Conservation (phyloP, 2,329 filamentous ascomycete genomes). For the Ascochyta fabae region DNA sequence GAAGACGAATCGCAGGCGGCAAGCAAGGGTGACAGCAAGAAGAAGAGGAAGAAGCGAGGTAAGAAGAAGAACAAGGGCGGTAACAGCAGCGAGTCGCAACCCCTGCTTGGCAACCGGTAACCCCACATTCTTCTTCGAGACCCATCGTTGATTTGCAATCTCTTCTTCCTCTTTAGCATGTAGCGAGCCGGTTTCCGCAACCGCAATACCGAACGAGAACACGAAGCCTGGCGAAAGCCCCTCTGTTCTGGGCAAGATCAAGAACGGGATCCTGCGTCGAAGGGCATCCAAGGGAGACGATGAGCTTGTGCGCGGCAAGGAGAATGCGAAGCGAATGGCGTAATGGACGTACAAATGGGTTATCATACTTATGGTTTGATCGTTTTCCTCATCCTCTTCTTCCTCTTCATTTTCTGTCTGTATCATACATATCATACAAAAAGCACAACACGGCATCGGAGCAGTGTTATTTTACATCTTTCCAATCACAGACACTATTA, state of each 20-base stretch:
- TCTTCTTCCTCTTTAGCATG: neutral
- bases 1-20: conserved; percentile 32
- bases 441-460: neutral
- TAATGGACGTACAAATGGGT: conserved; percentile 5
- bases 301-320: neutral
- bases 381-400: neutral
- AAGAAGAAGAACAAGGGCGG: conserved; percentile 49
- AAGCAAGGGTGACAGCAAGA: conserved; percentile 44
- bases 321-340: neutral
- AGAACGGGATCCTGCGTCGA: neutral
- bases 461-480: neutral
- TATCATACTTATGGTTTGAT: neutral
- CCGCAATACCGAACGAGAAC: neutral
- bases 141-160: neutral
- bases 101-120: conserved; percentile 35
- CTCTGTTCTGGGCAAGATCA: neutral
- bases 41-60: conserved; percentile 43
- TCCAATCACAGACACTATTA: neutral
- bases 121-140: conserved; percentile 7
- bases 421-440: conserved; percentile 1
- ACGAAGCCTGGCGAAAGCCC: neutral
- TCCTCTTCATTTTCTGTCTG: neutral
- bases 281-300: neutral
- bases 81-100: conserved; percentile 39
- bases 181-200: neutral